A percentile compares a stretch with the other conserved stretches of the same genome.
phyloP scores from a whole-genome alignment of 495 filamentous ascomycete species.

The Trichoderma orchidacearum region DNA sequence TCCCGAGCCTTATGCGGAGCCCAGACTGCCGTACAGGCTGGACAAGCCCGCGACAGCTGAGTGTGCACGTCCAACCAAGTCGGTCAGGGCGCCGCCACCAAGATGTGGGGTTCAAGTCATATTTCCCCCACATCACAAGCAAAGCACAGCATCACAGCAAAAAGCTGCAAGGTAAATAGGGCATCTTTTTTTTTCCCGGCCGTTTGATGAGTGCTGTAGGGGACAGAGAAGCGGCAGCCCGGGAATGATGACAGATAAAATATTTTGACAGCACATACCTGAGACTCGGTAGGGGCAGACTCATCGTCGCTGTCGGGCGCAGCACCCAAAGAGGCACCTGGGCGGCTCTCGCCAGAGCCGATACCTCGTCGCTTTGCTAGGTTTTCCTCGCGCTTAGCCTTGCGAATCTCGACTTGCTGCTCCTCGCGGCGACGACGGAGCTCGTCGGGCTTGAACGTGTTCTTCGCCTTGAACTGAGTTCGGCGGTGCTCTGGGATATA shows the following conservation, averaged over 20 bases:
- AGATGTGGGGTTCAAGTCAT: neutral
- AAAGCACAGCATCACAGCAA: neutral
- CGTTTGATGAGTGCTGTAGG: neutral
- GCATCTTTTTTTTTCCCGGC: neutral
- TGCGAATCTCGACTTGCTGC: slow-evolving; percentile 96
- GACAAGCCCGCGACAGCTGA: neutral
- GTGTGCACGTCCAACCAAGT: neutral
- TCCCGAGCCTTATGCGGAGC: neutral
- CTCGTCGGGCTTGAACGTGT: slow-evolving; percentile 96
- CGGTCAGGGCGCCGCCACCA: neutral
- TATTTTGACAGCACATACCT: slow-evolving; percentile 51
- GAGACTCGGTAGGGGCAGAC: slow-evolving; percentile 78
- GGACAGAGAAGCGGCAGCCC: slow-evolving; percentile 7
- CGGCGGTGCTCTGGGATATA: slow-evolving; percentile 99
- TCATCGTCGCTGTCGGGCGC: slow-evolving; percentile 97
- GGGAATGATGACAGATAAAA: neutral
- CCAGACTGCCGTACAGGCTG: neutral
- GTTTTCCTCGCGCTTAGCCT: slow-evolving; percentile 96
- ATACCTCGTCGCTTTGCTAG: slow-evolving; percentile 96
- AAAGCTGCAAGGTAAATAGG: neutral
- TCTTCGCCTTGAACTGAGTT: slow-evolving; percentile 97
- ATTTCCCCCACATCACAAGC: neutral
- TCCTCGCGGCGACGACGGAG: slow-evolving; percentile 97
- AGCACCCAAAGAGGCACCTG: slow-evolving; percentile 73
- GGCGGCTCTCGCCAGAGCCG: slow-evolving; percentile 58